These are phyloP conservation scores for Sporothrix schenckii DNA, from an alignment of 2,329 filamentous ascomycete species.

Conservation along the genomic window DNA sequence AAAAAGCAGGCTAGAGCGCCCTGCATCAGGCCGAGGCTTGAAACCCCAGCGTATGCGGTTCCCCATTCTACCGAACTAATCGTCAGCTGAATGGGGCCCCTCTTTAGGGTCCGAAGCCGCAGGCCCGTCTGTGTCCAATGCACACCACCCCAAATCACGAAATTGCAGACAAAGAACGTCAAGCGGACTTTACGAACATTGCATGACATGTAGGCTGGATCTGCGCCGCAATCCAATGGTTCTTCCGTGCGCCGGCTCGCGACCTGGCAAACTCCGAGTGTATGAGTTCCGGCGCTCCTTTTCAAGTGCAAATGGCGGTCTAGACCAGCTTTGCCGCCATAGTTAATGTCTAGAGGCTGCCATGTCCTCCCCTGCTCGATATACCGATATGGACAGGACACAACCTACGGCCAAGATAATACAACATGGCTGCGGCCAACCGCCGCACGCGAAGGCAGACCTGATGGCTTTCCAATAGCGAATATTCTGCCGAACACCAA, in stretches of 20 bases:
- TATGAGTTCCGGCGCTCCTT: not conserved
- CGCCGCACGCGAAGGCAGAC: not conserved
- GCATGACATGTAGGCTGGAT: not conserved
- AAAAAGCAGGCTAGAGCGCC: not conserved
- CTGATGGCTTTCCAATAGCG: not conserved
- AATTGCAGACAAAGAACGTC: no score
- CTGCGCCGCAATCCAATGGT: not conserved
- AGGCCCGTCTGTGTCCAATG: not conserved
- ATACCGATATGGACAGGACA: not conserved
- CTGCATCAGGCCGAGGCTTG: conserved; percentile 5
- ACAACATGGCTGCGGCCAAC: not conserved
- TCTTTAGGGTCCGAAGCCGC: conserved; percentile 8
- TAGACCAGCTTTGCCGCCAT: not conserved
- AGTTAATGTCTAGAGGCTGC: not conserved
- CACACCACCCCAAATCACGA: not conserved
- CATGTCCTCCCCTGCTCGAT: not conserved
- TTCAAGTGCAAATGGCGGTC: conserved; percentile 14
- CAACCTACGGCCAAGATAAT: not conserved
- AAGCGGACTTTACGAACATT: not conserved
- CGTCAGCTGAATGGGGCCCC: not conserved
- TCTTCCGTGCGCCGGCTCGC: conserved; percentile 7
- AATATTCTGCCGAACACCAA: not conserved
- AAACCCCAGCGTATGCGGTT: not conserved
- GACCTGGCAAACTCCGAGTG: conserved; percentile 1
- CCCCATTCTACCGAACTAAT: not conserved